A percentile compares a stretch with the other conserved stretches of the same genome.
Conservation (phyloP, 2,329 filamentous ascomycete genomes). For the Penicillium sp. region DNA sequence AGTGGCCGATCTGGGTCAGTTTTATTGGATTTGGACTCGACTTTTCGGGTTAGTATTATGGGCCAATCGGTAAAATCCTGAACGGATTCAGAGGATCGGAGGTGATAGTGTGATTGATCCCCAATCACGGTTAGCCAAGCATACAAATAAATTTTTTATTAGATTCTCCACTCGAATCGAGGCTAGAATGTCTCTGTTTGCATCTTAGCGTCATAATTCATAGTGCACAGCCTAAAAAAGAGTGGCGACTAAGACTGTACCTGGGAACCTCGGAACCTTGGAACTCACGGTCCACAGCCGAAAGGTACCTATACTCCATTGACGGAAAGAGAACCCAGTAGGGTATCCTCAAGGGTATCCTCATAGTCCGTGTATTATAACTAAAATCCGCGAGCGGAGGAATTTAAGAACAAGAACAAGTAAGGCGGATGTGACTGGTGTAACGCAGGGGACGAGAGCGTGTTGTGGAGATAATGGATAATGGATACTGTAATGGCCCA, state of each 20-base stretch:
- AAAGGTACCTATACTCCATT: neutral
- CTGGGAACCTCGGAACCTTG: neutral
- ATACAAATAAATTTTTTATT: neutral
- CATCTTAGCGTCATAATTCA: conserved; percentile 8
- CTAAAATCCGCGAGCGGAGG: too few relatives aligned
- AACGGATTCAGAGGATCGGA: neutral
- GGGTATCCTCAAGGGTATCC: too few relatives aligned
- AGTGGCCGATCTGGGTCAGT: neutral
- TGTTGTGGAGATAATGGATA: neutral
- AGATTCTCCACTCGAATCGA: neutral
- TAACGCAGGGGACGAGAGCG: neutral
- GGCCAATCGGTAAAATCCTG: conserved; percentile 1
- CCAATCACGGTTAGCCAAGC: conserved; percentile 1
- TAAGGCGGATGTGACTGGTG: neutral
- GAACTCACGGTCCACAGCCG: neutral
- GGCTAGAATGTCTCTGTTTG: neutral
- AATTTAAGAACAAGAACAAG: neutral
- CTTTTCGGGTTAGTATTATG: neutral
- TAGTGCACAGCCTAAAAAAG: neutral
- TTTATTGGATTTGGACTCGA: too few relatives aligned
- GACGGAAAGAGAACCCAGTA: neutral
- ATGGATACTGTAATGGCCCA: too few relatives aligned
- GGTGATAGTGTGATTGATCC: neutral
- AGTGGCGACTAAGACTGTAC: neutral
- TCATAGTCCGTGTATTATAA: neutral